A percentile compares a stretch with the other conserved stretches of the same genome.
Evolutionary conservation across 1,284 basidiomycete genomes (phyloP).

Genomic region (Cryptococcus hybrid): DNA sequence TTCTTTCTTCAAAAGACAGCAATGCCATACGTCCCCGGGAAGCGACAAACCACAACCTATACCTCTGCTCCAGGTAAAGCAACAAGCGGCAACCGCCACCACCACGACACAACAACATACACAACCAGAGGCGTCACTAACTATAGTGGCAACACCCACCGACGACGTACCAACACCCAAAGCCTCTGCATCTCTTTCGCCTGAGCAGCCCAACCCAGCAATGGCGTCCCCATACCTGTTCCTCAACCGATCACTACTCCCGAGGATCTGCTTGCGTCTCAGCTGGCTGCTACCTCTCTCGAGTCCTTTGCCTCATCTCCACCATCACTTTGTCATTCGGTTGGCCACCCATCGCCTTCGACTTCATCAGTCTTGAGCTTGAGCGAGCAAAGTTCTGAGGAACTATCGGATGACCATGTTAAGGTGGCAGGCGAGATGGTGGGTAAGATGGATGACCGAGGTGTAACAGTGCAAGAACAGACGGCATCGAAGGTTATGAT

Average conservation of each 20-base stretch:
- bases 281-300: background rate
- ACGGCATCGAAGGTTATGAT: background rate
- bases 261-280: background rate
- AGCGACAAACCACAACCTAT: slow-evolving; percentile 4
- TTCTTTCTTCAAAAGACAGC: background rate
- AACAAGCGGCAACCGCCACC: no score
- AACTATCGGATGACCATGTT: slow-evolving; percentile 4
- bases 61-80: slow-evolving; percentile 1
- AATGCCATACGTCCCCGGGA: slow-evolving; percentile 14
- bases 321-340: background rate
- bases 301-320: background rate
- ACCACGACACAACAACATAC: no score
- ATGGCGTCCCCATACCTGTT: background rate
- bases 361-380: background rate
- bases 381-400: slow-evolving; percentile 1
- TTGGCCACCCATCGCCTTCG: background rate
- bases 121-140: no score
- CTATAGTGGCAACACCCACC: background rate
- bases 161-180: background rate
- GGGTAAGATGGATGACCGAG: background rate
- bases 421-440: slow-evolving; percentile 3
- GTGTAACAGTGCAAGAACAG: background rate
- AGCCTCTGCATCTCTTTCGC: background rate
- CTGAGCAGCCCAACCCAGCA: no score
- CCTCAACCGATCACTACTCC: background rate